A percentile compares a stretch with the other conserved stretches of the same genome.
Evolutionary conservation across 192 early-diverging fungal species (phyloP).

Genomic region (Allomyces macrogynus): DNA sequence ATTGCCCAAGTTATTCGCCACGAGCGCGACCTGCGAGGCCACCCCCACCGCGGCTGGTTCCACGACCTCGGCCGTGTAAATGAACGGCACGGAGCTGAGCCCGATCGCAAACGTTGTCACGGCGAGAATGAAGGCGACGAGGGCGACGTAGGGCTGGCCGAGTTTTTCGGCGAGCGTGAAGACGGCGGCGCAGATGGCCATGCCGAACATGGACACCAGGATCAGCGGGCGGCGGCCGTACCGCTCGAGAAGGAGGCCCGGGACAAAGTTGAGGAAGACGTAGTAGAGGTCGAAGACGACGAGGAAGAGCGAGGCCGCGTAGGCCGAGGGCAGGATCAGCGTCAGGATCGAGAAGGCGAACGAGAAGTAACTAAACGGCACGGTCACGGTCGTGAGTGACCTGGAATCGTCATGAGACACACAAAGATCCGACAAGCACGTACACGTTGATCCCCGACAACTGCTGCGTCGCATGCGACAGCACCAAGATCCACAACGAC

Average conservation of each 20-base stretch:
- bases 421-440: not conserved
- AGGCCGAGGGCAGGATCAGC: too few relatives aligned
- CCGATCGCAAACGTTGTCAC: not conserved
- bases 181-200: not conserved
- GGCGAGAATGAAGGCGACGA: not conserved
- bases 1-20: not conserved
- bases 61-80: not conserved
- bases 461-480: not conserved
- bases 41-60: not conserved
- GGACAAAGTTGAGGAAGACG: not conserved
- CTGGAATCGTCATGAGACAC: too few relatives aligned
- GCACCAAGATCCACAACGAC: not conserved
- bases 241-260: not conserved
- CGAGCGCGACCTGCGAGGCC: not conserved
- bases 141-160: not conserved
- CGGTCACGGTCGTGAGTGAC: too few relatives aligned
- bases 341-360: too few relatives aligned
- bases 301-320: too few relatives aligned
- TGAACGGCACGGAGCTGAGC: not conserved
- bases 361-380: too few relatives aligned
- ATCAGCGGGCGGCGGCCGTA: constrained; percentile 1
- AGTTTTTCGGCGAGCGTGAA: not conserved
- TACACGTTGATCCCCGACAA: not conserved
- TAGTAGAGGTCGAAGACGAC: too few relatives aligned
- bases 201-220: not conserved